Evolutionary conservation across 257 asterid species (phyloP), one percentile per base, ranked within the genome.

Genomic region (Buddleja alternifolia): DNA sequence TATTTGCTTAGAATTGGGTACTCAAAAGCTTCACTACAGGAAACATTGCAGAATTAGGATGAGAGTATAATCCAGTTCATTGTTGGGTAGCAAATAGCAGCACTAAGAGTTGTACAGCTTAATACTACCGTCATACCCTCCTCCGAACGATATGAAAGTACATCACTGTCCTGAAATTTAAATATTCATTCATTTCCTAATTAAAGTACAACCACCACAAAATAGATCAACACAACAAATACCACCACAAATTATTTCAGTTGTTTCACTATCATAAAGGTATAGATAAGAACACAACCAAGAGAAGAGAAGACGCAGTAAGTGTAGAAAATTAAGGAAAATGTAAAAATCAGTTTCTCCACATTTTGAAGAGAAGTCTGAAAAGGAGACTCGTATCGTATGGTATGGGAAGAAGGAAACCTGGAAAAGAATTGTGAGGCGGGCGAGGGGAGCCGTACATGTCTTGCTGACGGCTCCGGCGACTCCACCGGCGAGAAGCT

Each of bases 401-500:
- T n/a, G n/a, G n/a, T n/a, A n/a, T n/a, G n/a, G n/a, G n/a, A n/a
- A n/a, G n/a, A n/a, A n/a, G n/a, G n/a, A n/a, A 19, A 73, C 92
- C 97, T 90, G 97, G 72, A 90, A 90, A 1, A 86, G 90, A 69
- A 90, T 90, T 48, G 97, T 90, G 48, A 90, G 90, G 60, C 97
- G 92, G 24, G 96, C 90, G 14, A 90, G 90, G 24, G 97, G 97
- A 17, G 97, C 96, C 17, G 97, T 90, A 63, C 92, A 86, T 16
- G 97, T 90, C 85, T 90, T 90, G 74, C 94, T 88, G 20, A 90
- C 84, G 56, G 97, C 96, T 47, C 97, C 96, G 56, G 97, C 97
- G 10, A 90, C 63, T n/a, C 97, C 96, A 4, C 97, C 96, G 19
- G 96, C 96, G 6, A 90, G 75, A 50, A 90, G 96, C 82, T 90